phyloP scores from a whole-genome alignment of 1,139 yeast genomes.

The Kurtzmaniella quercitrusa region DNA sequence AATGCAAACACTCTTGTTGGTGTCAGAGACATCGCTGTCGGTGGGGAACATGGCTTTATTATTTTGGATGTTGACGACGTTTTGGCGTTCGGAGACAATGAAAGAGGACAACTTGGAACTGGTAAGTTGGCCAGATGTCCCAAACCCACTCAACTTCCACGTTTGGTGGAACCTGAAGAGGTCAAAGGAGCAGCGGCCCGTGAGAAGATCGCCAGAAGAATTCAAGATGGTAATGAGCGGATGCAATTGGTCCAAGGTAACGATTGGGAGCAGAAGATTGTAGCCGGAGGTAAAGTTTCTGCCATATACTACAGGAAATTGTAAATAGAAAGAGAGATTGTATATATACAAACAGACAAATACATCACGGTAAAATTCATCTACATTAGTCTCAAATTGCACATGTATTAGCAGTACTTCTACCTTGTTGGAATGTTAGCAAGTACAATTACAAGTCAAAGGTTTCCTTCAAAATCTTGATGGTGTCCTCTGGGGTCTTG shows the following conservation, averaged over 20 bases:
- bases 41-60: constrained; percentile 63
- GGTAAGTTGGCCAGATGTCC: constrained; percentile 64
- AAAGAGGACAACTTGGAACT: constrained; percentile 78
- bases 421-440: too few species aligned
- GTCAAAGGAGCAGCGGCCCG: constrained; percentile 13
- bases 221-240: constrained; percentile 40
- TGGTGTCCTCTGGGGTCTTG: constrained; percentile 82
- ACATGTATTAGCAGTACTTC: too few species aligned
- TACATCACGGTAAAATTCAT: background rate
- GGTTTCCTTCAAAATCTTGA: constrained; percentile 74
- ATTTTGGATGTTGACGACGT: constrained; percentile 60
- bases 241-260: constrained; percentile 36
- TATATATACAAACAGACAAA: background rate
- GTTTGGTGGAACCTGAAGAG: constrained; percentile 54
- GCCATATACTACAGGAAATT: constrained; percentile 55
- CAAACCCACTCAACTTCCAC: constrained; percentile 54
- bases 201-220: constrained; percentile 22
- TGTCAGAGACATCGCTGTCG: constrained; percentile 53
- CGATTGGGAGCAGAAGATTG: constrained; percentile 49
- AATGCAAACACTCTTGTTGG: constrained; percentile 37
- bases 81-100: constrained; percentile 80
- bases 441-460: constrained; percentile 58
- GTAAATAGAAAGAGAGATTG: constrained; percentile 10
- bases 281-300: constrained; percentile 60
- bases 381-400: too few species aligned